phyloP scores from a whole-genome alignment of 306 rosid species.

The Lagenaria siceraria region DNA sequence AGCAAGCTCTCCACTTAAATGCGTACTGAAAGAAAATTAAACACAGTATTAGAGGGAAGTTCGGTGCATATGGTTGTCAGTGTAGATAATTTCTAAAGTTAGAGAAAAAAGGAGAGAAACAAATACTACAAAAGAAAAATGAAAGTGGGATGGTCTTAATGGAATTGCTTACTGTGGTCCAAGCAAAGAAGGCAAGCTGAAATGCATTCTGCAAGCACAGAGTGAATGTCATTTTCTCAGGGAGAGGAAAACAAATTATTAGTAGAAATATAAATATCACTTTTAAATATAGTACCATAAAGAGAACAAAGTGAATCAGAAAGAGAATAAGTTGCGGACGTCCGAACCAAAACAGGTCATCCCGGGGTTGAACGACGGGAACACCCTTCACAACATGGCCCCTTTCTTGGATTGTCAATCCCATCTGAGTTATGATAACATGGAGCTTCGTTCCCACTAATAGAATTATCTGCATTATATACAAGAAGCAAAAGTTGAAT shows the following conservation, averaged over 20 bases:
- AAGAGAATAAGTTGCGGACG: slow-evolving; percentile 46
- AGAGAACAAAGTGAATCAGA: slow-evolving; percentile 57
- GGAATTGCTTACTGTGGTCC: slow-evolving; percentile 42
- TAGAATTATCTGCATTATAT: slow-evolving; percentile 39
- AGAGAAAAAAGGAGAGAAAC: neutral
- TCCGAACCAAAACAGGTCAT: slow-evolving; percentile 75
- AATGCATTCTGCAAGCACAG: slow-evolving; percentile 53
- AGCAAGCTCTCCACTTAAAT: slow-evolving; percentile 27
- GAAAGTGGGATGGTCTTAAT: neutral
- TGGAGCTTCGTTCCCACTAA: slow-evolving; percentile 67
- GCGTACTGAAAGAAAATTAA: slow-evolving; percentile 22
- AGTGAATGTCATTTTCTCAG: neutral
- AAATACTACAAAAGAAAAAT: neutral
- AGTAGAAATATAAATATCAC: neutral
- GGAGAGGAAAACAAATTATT: neutral
- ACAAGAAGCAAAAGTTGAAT: neutral
- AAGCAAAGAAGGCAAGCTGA: slow-evolving; percentile 64
- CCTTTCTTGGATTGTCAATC: slow-evolving; percentile 45
- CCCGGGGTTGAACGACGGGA: slow-evolving; percentile 63
- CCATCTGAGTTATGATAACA: slow-evolving; percentile 64
- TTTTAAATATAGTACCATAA: slow-evolving; percentile 36
- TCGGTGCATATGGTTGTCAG: neutral
- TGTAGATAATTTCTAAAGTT: neutral
- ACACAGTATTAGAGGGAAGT: neutral
- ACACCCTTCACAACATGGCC: slow-evolving; percentile 67